Evolutionary conservation across 2,329 filamentous ascomycete genomes (phyloP), one percentile per base, ranked within the genome.

Genomic region (Clarireedia sp.): DNA sequence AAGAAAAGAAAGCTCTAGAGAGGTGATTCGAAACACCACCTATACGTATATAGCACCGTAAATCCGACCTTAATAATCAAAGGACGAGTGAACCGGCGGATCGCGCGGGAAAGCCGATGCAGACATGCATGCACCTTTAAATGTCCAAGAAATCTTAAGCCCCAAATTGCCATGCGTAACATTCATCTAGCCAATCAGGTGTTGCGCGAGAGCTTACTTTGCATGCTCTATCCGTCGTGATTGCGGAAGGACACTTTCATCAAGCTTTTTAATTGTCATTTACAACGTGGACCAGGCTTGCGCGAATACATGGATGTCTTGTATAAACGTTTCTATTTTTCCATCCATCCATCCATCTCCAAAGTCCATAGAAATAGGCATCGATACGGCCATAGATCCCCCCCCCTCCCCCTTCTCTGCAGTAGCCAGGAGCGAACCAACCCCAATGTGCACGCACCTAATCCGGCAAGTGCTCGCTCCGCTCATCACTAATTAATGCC

Each of bases 71-170:
- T 33, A 24, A 29, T 54, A 50, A 50, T 50, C 46, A 26, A 19
- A 9, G 21, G 40, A 21, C n/a, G 10, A 43, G 17, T 17, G 36
- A 54, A 48, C 44, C 29, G 48, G 21, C 17, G 17, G 17, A 17
- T 5, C 12, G 5, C 44, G 36, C 51, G 51, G 51, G 17, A 54
- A 48, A 36, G 24, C 51, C 51, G 51, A 46, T 46, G 40, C 14
- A 26, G 24, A 6, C 14, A 54, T 48, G 33, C 17, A 54, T 54
- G 44, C 51, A 33, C 36, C 51, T 41, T 48, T 36, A 41, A 48
- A 41, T 16, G n/a, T 17, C 24, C 26, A 29, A 24, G 26, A 24
- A n/a, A 8, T 43, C 40, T 43, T 3, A 21, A 43, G n/a, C 44
- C n/a, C 44, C n/a, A 54, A 38, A 8, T 16, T 48, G 50, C 14